Evolutionary conservation across 257 asterid genomes (phyloP), one percentile per base, ranked within the genome.

Genomic region (Ehretia macrophylla): DNA sequence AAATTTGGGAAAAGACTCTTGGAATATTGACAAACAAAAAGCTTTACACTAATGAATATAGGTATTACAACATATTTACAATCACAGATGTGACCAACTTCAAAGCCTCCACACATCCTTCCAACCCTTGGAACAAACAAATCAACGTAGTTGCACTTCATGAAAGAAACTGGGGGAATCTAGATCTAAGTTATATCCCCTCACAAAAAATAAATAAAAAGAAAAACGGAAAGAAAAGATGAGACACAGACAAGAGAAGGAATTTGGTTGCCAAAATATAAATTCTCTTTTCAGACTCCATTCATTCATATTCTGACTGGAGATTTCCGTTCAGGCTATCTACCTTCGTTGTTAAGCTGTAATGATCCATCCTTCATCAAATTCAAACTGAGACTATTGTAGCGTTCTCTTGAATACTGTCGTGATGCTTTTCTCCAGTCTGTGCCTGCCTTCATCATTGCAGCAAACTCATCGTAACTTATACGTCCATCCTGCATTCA

Each of bases 391-490:
- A 79, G 79, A 64, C 45, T 75, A 45, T 79, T 79, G 58, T 79
- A 79, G 52, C 85, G 71, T 62, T 79, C 85, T 50, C 85, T 60
- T 17, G 85, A 79, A 70, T 75, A 79, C 53, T 79, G 85, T 68
- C 85, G 73, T 12, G 85, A 79, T 12, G 85, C 85, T 72, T 75
- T 79, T 71, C 85, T 79, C 82, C 85, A 79, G 52, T 79, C 85
- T 39, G 79, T 79, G 18, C 85, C 85, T 0, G 85, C 58, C 56
- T 72, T 79, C 85, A 79, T 79, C 85, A 79, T 79, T 10, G 71
- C 62, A 56, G 79, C 55, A 17, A 79, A 79, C 50, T 79, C 85
- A 0, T 79, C 85, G 10, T 72, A 79, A 53, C 85, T 79, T 60
- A 79, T 79, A 6, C 71, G 57, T 39, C 85, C 85, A 37, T 79